These are phyloP conservation scores for Actinomucor elegans DNA, from an alignment of 371 early-diverging fungal genomes.

Conservation along the genomic window DNA sequence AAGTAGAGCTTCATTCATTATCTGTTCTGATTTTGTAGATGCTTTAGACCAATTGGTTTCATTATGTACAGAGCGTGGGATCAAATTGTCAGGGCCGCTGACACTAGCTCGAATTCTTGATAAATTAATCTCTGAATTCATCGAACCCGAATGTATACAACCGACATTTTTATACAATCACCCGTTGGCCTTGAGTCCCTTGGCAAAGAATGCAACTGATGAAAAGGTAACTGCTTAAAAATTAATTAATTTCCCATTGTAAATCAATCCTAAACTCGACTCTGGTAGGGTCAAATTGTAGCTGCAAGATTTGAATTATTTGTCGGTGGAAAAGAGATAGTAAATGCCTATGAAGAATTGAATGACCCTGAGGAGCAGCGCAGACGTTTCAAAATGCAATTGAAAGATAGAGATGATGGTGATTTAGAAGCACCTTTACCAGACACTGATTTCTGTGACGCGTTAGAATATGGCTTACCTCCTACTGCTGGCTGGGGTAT, in stretches of 20 bases:
- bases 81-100: conserved; percentile 65
- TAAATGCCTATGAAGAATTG: conserved; percentile 99
- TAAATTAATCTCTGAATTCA: conserved; percentile 83
- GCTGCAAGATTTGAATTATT: conserved; percentile 95
- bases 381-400: conserved; percentile 75
- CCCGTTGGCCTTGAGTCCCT: conserved; percentile 90
- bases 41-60: conserved; percentile 44
- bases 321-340: conserved; percentile 89
- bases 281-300: conserved; percentile 40
- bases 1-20: too few relatives aligned
- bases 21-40: too few relatives aligned
- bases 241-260: not conserved
- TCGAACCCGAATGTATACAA: conserved; percentile 90
- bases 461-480: conserved; percentile 94
- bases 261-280: not conserved
- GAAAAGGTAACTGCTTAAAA: conserved; percentile 18
- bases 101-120: conserved; percentile 89
- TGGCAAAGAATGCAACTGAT: conserved; percentile 77
- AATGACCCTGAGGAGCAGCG: conserved; percentile 98
- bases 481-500: conserved; percentile 99
- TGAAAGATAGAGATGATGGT: conserved; percentile 66
- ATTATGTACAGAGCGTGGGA: conserved; percentile 51
- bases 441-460: conserved; percentile 87
- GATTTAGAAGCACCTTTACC: conserved; percentile 84
- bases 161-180: conserved; percentile 96